Base-by-base conservation (phyloP, 805 yeast species). In the Zygoascus tannicola region DNA sequence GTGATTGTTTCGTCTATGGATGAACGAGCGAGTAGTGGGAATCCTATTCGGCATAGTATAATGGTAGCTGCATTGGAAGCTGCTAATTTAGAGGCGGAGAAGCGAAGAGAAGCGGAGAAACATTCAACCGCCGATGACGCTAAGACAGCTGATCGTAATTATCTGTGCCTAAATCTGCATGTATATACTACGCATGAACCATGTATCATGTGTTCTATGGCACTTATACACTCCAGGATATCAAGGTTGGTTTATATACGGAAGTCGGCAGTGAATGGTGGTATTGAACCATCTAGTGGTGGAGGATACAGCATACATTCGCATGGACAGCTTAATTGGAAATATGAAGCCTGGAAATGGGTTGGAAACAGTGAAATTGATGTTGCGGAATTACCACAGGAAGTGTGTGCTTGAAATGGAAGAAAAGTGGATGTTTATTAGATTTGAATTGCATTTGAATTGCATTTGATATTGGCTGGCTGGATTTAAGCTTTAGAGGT, bases 191-290 rank as follows among this genome's bases (percentile, higher is more conserved):
- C 95, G 0, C 95, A 87, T 58, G 98, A 92, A 60, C 98, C 98
- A 0, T 92, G 98, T 56, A 75, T 85, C 0, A 92, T 90, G 97
- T 92, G 98, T 57, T 66, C 85, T 4, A 92, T 92, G 98, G 97
- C 97, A 0, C 67, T 92, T 34, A 80, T 88, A 8, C 98, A 92
- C 59, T 90, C 97, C 1, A 69, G 98, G 40, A 73, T 92, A 0
- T 72, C 77, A 14, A 68, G 86, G 42, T 64, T 90, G 28, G 65
- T 84, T 1, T 90, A 79, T 61, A 51, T 83, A 15, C 64, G 66
- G 33, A 65, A 73, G 2, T 71, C 74, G 50, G 51, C 54, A 0
- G 46, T 47, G 20, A 76, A 83, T 0, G 87, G 85, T 4, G 76
- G 74, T 2, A 67, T 80, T 32, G 73, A 67, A 35, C 71, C 71